These are phyloP conservation scores for Hypoxylon sp. DNA, from an alignment of 2,329 filamentous ascomycete species.

Conservation along the genomic window DNA sequence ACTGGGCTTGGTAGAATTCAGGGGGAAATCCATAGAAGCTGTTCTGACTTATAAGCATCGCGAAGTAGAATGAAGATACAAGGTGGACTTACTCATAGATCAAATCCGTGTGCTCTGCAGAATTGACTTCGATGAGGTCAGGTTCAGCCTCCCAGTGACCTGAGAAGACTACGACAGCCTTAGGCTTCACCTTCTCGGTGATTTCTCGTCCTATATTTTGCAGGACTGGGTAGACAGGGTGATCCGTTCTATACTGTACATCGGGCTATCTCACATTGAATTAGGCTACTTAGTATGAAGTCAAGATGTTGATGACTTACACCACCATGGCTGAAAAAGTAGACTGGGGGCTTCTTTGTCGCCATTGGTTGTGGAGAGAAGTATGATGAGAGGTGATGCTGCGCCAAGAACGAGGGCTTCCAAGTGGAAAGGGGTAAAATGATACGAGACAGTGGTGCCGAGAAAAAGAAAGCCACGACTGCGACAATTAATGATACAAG, in stretches of 20 bases:
- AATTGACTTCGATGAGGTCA: constrained; percentile 73
- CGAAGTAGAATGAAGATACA: neutral
- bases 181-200: constrained; percentile 75
- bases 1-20: constrained; percentile 76
- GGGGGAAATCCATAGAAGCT: constrained; percentile 79
- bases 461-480: constrained; percentile 47
- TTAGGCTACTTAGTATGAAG: constrained; percentile 22
- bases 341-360: constrained; percentile 56
- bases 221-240: constrained; percentile 75
- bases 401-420: constrained; percentile 33
- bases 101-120: constrained; percentile 71
- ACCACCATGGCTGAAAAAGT: constrained; percentile 65
- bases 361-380: constrained; percentile 42
- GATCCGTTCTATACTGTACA: constrained; percentile 75
- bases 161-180: constrained; percentile 80
- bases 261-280: constrained; percentile 59
- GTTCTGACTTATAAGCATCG: constrained; percentile 34
- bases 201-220: constrained; percentile 77
- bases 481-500: constrained; percentile 43
- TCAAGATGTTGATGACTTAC: constrained; percentile 51
- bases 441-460: constrained; percentile 34
- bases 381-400: constrained; percentile 18
- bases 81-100: constrained; percentile 72
- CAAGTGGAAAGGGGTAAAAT: constrained; percentile 40
- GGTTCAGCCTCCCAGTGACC: constrained; percentile 78